A percentile compares a stretch with the other conserved stretches of the same genome.
phyloP scores from a whole-genome alignment of 2,329 filamentous ascomycete species.

The Sporothrix schenckii region DNA sequence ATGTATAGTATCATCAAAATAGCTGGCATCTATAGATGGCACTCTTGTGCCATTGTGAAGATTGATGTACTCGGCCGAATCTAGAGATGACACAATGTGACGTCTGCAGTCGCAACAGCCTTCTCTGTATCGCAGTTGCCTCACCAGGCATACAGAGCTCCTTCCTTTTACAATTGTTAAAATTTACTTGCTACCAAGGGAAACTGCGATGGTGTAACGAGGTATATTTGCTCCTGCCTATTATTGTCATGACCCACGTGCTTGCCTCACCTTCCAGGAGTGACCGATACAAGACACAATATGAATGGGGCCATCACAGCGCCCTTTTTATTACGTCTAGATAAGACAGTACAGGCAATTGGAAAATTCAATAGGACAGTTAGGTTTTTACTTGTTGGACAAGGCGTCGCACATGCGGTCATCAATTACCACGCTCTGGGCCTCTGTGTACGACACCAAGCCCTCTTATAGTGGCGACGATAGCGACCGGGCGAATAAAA shows the following conservation, averaged over 20 bases:
- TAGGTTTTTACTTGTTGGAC: background rate
- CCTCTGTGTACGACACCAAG: background rate
- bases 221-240: background rate
- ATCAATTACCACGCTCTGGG: background rate
- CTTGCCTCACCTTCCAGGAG: background rate
- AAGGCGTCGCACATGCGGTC: background rate
- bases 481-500: too few relatives aligned
- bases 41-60: background rate
- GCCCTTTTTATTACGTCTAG: too few relatives aligned
- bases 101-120: background rate
- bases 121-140: background rate
- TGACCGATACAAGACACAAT: background rate
- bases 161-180: background rate
- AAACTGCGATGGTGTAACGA: background rate
- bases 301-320: background rate
- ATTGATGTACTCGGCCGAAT: too few relatives aligned
- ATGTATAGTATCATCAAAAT: background rate
- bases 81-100: background rate
- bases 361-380: background rate
- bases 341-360: background rate
- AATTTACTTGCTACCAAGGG: background rate
- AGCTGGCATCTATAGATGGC: too few relatives aligned
- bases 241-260: background rate
- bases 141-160: background rate
- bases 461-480: background rate